Percentiles rank a stretch among this genome's conserved stretches.
These are phyloP conservation scores for Ilyonectria robusta DNA, from an alignment of 2,329 filamentous ascomycete species.

Conservation along the genomic window DNA sequence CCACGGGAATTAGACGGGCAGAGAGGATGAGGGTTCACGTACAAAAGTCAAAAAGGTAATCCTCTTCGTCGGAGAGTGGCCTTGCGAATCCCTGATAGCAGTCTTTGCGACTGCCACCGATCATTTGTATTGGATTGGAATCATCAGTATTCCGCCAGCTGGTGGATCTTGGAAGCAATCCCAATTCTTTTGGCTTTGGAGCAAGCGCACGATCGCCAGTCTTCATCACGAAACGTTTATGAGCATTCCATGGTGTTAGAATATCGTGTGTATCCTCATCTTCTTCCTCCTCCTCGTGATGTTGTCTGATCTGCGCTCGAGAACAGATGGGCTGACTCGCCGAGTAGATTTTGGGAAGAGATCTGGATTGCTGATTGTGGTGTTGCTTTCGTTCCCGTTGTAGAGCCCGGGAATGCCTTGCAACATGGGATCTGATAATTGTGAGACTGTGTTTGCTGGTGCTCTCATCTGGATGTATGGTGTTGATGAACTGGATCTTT, in stretches of 20 bases:
- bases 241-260: no score
- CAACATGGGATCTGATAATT: constrained; percentile 17
- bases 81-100: constrained; percentile 9
- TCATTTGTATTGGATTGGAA: constrained; percentile 6
- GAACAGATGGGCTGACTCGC: neutral
- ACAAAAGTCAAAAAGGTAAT: constrained; percentile 25
- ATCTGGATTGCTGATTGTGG: neutral
- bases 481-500: constrained; percentile 23
- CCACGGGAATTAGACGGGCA: neutral
- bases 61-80: constrained; percentile 15
- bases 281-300: neutral
- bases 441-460: constrained; percentile 11
- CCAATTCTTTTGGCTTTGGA: neutral
- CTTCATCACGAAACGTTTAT: neutral
- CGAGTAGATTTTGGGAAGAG: neutral
- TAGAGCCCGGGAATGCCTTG: constrained; percentile 5
- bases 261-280: neutral
- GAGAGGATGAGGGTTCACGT: neutral
- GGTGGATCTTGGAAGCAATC: neutral
- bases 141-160: no score
- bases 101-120: constrained; percentile 13
- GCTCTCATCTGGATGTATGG: constrained; percentile 10
- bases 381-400: neutral
- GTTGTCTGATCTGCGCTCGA: neutral
- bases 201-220: neutral